Conservation (phyloP, 2,329 filamentous ascomycete genomes). For the Neocatenulostroma microsporum region DNA sequence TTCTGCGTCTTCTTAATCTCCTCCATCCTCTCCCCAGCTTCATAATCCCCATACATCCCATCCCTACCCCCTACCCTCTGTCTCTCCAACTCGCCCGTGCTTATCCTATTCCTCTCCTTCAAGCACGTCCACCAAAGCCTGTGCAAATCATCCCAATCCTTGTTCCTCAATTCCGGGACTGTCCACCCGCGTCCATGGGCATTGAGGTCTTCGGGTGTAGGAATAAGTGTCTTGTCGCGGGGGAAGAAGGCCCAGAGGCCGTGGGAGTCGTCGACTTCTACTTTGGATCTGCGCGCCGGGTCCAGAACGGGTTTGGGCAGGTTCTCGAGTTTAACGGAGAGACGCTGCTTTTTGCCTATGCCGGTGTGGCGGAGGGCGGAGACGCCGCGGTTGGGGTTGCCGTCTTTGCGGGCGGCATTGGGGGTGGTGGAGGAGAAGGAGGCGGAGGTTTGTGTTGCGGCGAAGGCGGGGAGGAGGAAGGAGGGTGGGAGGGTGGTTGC, state of each 20-base stretch:
- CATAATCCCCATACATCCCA: slow-evolving; percentile 58
- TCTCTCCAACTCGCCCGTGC: slow-evolving; percentile 66
- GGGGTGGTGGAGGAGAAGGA: slow-evolving; percentile 24
- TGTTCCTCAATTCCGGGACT: slow-evolving; percentile 73
- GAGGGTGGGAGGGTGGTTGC: slow-evolving; percentile 23
- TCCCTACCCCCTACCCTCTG: slow-evolving; percentile 55
- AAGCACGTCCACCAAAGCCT: slow-evolving; percentile 89
- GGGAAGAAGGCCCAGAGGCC: slow-evolving; percentile 92
- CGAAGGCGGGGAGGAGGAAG: slow-evolving; percentile 30
- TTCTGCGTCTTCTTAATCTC: slow-evolving; percentile 69
- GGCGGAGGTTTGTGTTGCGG: slow-evolving; percentile 41
- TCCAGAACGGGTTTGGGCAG: slow-evolving; percentile 65
- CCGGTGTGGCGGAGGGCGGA: slow-evolving; percentile 74
- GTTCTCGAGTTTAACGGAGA: slow-evolving; percentile 55
- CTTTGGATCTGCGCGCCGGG: slow-evolving; percentile 46
- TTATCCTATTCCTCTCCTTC: slow-evolving; percentile 81
- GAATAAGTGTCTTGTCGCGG: slow-evolving; percentile 59
- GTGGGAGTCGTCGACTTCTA: slow-evolving; percentile 63
- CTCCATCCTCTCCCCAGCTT: slow-evolving; percentile 55
- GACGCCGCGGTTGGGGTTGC: slow-evolving; percentile 71
- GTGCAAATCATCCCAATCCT: slow-evolving; percentile 92
- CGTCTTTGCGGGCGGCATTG: slow-evolving; percentile 49
- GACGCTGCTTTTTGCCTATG: slow-evolving; percentile 47
- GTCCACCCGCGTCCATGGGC: slow-evolving; percentile 77
- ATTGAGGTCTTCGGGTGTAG: slow-evolving; percentile 61